These are phyloP conservation scores for Anastatica hierochuntica DNA, from an alignment of 345 rosid species.

Conservation along the genomic window DNA sequence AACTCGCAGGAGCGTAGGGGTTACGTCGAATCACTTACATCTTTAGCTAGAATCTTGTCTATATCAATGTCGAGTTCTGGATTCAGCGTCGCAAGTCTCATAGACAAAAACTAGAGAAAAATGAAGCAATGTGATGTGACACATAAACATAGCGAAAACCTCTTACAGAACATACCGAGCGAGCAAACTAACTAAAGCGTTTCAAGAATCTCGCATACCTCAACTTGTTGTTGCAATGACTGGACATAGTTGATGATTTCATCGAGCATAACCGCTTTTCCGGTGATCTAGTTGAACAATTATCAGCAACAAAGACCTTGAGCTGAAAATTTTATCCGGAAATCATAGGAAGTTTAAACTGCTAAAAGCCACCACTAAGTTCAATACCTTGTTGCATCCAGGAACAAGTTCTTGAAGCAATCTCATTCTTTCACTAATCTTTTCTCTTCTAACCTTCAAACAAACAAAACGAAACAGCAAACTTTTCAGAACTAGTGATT, in stretches of 20 bases:
- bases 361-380: not conserved
- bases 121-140: too few relatives aligned
- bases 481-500: slow-evolving; percentile 7
- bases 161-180: too few relatives aligned
- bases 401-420: slow-evolving; percentile 97
- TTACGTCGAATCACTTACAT: too few relatives aligned
- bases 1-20: too few relatives aligned
- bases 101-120: slow-evolving; percentile 17
- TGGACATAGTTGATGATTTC: slow-evolving; percentile 98
- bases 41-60: slow-evolving; percentile 65
- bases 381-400: slow-evolving; percentile 90
- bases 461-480: not conserved
- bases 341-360: too few relatives aligned
- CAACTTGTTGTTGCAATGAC: slow-evolving; percentile 91
- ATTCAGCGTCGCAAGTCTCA: slow-evolving; percentile 95
- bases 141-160: too few relatives aligned
- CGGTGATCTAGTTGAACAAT: slow-evolving; percentile 59
- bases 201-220: too few relatives aligned
- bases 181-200: too few relatives aligned
- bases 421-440: slow-evolving; percentile 94
- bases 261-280: slow-evolving; percentile 96
- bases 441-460: slow-evolving; percentile 88
- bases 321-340: too few relatives aligned
- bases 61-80: slow-evolving; percentile 64
- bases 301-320: too few relatives aligned